These are phyloP conservation scores for Blastobotrys capitulatus DNA, from an alignment of 1,139 yeast species.

Conservation along the genomic window DNA sequence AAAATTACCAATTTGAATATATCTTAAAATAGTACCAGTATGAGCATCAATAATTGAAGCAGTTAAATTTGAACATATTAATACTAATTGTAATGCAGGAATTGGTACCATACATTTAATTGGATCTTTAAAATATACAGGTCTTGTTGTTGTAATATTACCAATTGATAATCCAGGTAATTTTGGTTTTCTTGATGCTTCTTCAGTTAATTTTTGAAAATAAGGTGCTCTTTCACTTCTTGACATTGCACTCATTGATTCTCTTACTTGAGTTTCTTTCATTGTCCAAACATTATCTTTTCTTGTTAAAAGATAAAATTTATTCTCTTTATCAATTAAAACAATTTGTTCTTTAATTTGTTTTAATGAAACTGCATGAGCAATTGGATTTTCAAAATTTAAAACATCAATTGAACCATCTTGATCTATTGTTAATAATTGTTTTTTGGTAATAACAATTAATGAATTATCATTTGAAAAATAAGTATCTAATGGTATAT, in stretches of 20 bases:
- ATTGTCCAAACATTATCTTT: conserved; percentile 63
- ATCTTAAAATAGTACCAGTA: conserved; percentile 59
- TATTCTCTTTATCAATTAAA: conserved; percentile 43
- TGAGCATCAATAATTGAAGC: conserved; percentile 60
- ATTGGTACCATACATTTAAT: conserved; percentile 23
- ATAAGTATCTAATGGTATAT: conserved; percentile 18
- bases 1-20: conserved; percentile 55
- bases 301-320: conserved; percentile 56
- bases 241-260: conserved; percentile 22
- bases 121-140: conserved; percentile 16
- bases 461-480: conserved; percentile 19
- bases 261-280: conserved; percentile 44
- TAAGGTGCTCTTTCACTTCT: conserved; percentile 1
- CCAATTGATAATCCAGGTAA: not conserved
- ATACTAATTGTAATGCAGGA: conserved; percentile 30
- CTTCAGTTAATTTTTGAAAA: not conserved
- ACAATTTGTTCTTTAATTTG: conserved; percentile 52
- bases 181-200: not conserved
- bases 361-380: not conserved
- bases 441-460: conserved; percentile 19
- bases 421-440: conserved; percentile 20
- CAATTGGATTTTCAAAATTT: not conserved
- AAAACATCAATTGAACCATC: conserved; percentile 14
- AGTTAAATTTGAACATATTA: conserved; percentile 23
- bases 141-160: conserved; percentile 16